Evolutionary conservation across 768 basidiomycete species (phyloP), one percentile per base, ranked within the genome.

Genomic region (Lactifluus volemus): DNA sequence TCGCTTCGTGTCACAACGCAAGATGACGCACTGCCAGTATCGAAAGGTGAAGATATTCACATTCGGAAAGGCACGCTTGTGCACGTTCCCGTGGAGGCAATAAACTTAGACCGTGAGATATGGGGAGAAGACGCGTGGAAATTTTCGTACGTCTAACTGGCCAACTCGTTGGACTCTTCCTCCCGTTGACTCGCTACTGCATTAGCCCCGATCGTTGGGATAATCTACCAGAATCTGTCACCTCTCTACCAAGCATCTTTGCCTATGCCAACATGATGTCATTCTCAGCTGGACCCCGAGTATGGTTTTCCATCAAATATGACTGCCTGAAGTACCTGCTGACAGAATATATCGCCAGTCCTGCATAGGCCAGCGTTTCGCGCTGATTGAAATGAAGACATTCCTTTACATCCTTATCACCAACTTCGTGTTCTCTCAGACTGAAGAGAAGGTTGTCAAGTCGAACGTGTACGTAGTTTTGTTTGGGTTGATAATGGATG

Each of bases 51-150:
- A 77, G 32, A 71, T 8, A 73, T 88, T 50, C 69, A 71, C 11
- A 74, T 92, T 53, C 76, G 76, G 2, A 88, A 88, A 66, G 91
- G 88, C 6, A 84, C 81, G 48, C 81, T 86, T 47, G 81, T 93
- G 6, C 89, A 92, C 70, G 78, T 92, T 5, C 84, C 91, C 0
- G 73, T 92, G 10, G 89, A 92, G 65, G 89, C 82, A 2, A 84
- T 92, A 74, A 91, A 90, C 69, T 73, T 90, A 30, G 88, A 91
- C 69, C 84, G 83, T 58, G 79, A 73, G 17, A 77, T 92, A 30
- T 93, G 91, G 89, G 92, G 92, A 5, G 76, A 81, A 29, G 83
- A 89, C 68, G 89, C 86, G 36, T 90, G 88, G 88, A 78, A 83
- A 30, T 94, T 92, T 71, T 79, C 83, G 91, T 92, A 69, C 65